Evolutionary conservation across 352 stramenopile genomes (phyloP), one percentile per base, ranked within the genome.

Genomic region (Phytophthora meadii): DNA sequence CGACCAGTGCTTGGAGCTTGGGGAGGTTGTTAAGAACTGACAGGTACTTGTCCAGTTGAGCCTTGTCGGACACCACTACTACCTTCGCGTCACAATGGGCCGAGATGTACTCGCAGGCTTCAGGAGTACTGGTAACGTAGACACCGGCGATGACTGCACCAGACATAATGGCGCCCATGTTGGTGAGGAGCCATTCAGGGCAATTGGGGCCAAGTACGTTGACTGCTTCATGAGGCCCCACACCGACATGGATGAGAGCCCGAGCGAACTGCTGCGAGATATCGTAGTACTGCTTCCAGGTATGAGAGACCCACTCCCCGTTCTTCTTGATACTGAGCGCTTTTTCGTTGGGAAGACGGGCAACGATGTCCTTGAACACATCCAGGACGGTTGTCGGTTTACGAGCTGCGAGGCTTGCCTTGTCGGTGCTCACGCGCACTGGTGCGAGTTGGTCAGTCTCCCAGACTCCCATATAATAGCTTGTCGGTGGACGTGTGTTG

Each of bases 171-270:
- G 83, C 69, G 25, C 88, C 89, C 56, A 85, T 86, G 56, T 93
- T 85, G 48, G 80, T 81, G 61, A 96, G 81, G 56, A 95, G 87
- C 84, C 90, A 97, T 63, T 97, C 83, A 8, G 87, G 83, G 30
- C 83, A 86, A 72, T 97, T 97, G 65, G 87, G 89, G 25, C 89
- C 89, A 41, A 92, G 89, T 27, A 97, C 83, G 56, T 77, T 89
- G 22, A 97, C 88, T 1, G 76, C 79, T 34, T 97, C 80, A 51
- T 92, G 82, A 19, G 72, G 65, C 30, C 86, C 42, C 9, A 96
- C 72, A 12, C 87, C 90, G 6, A 91, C n/a, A 28, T 77, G 63
- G 42, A 96, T 88, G 54, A 96, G 72, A 17, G 87, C 70, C 58
- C 89, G 89, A 48, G 81, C 89, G 48, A 97, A 94, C 28, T 68